These are phyloP conservation scores for Tuctoria greenei DNA, from an alignment of 176 grass and related monocot species.

Conservation along the genomic window DNA sequence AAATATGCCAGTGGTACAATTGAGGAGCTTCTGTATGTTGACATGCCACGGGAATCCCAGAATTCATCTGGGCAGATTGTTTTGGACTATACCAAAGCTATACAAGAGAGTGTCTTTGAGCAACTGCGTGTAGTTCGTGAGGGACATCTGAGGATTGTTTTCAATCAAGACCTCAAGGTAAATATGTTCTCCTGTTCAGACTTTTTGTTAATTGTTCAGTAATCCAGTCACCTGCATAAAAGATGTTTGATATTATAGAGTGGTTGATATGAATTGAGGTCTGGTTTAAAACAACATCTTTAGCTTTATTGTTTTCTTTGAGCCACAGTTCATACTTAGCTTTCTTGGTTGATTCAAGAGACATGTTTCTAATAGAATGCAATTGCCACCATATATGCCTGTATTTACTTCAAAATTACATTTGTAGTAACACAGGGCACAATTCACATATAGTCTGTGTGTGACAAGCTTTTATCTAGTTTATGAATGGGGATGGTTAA, in stretches of 20 bases:
- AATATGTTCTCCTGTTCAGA: slow-evolving; percentile 1
- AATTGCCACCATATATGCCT: background rate
- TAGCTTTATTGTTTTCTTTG: background rate
- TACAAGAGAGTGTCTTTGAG: slow-evolving; percentile 98
- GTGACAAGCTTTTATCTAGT: background rate
- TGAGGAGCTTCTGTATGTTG: slow-evolving; percentile 94
- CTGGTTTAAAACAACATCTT: background rate
- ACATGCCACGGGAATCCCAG: slow-evolving; percentile 93
- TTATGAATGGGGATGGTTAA: background rate
- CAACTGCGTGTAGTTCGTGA: slow-evolving; percentile 92
- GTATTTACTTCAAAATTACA: background rate
- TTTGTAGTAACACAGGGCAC: background rate
- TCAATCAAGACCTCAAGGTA: slow-evolving; percentile 98
- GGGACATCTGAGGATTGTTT: slow-evolving; percentile 93
- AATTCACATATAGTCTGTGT: background rate
- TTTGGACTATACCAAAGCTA: slow-evolving; percentile 93
- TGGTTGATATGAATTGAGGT: background rate
- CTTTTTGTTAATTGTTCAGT: slow-evolving; percentile 3
- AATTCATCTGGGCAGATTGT: slow-evolving; percentile 91
- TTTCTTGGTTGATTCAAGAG: background rate
- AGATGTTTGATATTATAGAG: background rate
- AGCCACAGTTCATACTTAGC: background rate
- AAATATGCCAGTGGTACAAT: slow-evolving; percentile 97
- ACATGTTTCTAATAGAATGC: background rate
- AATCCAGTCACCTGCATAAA: background rate